Evolutionary conservation across 306 rosid genomes (phyloP), one percentile per base, ranked within the genome.

Genomic region (Myrica gale): DNA sequence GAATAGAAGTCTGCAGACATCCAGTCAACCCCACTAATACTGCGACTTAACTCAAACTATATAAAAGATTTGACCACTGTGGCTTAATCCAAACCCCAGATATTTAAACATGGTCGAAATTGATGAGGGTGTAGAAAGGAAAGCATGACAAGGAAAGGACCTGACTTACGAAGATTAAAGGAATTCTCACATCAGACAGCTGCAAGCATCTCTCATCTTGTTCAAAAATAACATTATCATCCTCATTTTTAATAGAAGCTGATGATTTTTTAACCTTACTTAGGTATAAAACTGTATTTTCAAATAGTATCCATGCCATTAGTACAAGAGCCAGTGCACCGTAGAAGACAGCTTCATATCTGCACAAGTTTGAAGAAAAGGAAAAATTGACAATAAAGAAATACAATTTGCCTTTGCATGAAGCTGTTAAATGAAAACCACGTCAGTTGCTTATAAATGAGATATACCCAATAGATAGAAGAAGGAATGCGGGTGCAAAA

Each of bases 401-500:
- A 61, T 21, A 55, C 65, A 45, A 44, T 7, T 74, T 21, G 43
- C 48, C 55, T 61, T 62, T 73, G 16, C 66, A 52, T 39, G 67
- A 79, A 52, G 9, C 65, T 37, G 70, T 51, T 50, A 53, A 67
- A 65, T 74, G 16, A 76, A 68, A 15, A 79, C 16, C 6, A 78
- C 23, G 53, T 71, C 10, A 63, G 50, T 51, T n/a, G 69, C 74
- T 12, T 42, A 74, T 57, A 32, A 74, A 79, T 44, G 72, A 63
- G 78, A 75, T 19, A 76, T 90, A 93, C 98, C 98, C 98, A 60
- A 93, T 93, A 79, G 98, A 93, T 58, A 93, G 90, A 76, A 93
- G 94, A 83, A 92, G 96, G 87, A 93, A 93, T 46, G 94, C 73
- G 70, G 96, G 96, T 0, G 98, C 96, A 84, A 90, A 92, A 81